A percentile compares a stretch with the other conserved stretches of the same genome.
phyloP scores from a whole-genome alignment of 768 basidiomycete genomes.

The Ramaria sp. region DNA sequence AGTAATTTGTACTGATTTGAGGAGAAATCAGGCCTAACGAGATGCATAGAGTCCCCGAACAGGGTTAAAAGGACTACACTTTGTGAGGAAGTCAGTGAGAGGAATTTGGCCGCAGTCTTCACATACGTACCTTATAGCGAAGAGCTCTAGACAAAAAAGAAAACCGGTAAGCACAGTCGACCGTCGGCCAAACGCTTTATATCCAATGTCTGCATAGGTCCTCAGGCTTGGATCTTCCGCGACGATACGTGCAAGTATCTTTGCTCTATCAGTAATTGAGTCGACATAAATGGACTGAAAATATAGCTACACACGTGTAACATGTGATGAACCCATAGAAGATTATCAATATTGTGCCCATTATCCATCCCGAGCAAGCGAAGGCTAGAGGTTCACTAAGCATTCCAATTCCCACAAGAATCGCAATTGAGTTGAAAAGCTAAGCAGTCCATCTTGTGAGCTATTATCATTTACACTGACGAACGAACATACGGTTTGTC shows the following conservation, averaged over 20 bases:
- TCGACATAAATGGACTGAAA: background rate
- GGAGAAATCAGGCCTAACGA: conserved; percentile 56
- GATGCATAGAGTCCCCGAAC: conserved; percentile 77
- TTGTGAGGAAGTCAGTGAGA: conserved; percentile 18
- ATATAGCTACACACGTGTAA: conserved; percentile 58
- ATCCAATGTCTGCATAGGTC: conserved; percentile 85
- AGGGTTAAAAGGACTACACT: conserved; percentile 83
- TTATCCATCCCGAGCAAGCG: conserved; percentile 82
- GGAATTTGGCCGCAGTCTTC: background rate
- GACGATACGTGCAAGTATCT: conserved; percentile 73
- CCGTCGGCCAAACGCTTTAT: conserved; percentile 74
- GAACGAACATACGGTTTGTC: conserved; percentile 4
- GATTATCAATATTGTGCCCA: conserved; percentile 62
- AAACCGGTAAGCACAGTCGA: conserved; percentile 53
- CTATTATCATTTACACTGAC: background rate
- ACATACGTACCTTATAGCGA: conserved; percentile 57
- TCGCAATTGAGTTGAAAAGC: conserved; percentile 86
- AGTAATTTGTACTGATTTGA: conserved; percentile 64
- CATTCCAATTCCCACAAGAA: conserved; percentile 81
- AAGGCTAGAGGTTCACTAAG: conserved; percentile 87
- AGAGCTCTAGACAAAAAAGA: conserved; percentile 81
- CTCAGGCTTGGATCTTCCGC: conserved; percentile 53
- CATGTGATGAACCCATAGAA: conserved; percentile 75
- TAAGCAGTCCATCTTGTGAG: conserved; percentile 22
- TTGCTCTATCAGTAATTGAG: conserved; percentile 44